These are phyloP conservation scores for Tulasnella sp. DNA, from an alignment of 768 basidiomycete genomes.

Conservation along the genomic window DNA sequence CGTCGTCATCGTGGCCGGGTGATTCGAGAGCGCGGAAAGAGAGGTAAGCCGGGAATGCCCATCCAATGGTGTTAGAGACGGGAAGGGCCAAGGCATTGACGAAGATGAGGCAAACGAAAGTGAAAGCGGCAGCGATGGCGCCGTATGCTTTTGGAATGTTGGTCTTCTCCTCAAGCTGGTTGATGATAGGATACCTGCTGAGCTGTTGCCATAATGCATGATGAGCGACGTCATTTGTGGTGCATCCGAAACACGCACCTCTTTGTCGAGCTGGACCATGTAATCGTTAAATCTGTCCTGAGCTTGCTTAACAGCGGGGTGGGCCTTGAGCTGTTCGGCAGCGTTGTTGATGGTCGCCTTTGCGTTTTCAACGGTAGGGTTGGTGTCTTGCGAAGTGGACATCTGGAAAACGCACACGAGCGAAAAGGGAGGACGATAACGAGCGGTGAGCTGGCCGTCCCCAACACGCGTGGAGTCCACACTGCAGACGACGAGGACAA, in stretches of 20 bases:
- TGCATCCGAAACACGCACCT: slow-evolving; percentile 42
- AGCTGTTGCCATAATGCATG: slow-evolving; percentile 26
- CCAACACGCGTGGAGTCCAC: neutral
- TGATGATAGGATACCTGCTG: slow-evolving; percentile 72
- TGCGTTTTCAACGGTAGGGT: slow-evolving; percentile 3
- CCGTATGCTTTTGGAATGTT: slow-evolving; percentile 88
- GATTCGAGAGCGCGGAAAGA: slow-evolving; percentile 89
- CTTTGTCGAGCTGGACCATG: slow-evolving; percentile 86
- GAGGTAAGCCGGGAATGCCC: slow-evolving; percentile 87
- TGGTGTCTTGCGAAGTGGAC: slow-evolving; percentile 8
- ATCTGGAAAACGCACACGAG: neutral
- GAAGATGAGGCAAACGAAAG: slow-evolving; percentile 64
- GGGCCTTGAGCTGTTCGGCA: slow-evolving; percentile 55
- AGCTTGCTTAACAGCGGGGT: slow-evolving; percentile 74
- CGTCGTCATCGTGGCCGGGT: slow-evolving; percentile 70
- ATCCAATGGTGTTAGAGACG: slow-evolving; percentile 89
- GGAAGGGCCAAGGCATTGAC: slow-evolving; percentile 87
- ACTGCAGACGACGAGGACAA: neutral
- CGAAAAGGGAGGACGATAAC: neutral
- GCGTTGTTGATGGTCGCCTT: slow-evolving; percentile 15
- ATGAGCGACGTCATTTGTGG: neutral
- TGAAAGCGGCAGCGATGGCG: slow-evolving; percentile 54
- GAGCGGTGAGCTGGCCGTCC: neutral
- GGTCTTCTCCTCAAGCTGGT: slow-evolving; percentile 75
- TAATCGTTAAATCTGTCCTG: slow-evolving; percentile 75